These are phyloP conservation scores for Chloranthus sessilifolius DNA, from an alignment of 164 flowering plant genomes.

Conservation along the genomic window DNA sequence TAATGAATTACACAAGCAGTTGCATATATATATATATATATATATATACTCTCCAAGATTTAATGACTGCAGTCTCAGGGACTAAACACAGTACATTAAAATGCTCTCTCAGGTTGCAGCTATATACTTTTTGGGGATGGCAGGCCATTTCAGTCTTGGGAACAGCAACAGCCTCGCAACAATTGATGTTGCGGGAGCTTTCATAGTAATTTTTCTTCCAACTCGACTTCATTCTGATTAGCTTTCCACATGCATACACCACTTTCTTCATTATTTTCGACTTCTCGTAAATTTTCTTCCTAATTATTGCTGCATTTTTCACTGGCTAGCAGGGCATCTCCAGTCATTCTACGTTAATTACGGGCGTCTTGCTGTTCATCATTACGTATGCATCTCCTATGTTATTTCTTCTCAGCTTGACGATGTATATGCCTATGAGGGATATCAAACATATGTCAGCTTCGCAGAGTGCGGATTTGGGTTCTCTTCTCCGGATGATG, in stretches of 20 bases:
- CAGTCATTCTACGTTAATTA: constrained; percentile 70
- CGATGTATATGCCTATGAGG: constrained; percentile 44
- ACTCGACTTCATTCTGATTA: too few relatives aligned
- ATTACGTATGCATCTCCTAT: constrained; percentile 87
- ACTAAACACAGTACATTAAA: background rate
- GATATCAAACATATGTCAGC: constrained; percentile 11
- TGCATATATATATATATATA: too few relatives aligned
- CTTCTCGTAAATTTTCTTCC: background rate
- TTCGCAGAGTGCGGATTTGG: constrained; percentile 24
- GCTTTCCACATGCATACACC: background rate
- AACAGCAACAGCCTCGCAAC: constrained; percentile 95
- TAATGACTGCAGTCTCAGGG: background rate
- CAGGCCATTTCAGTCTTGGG: constrained; percentile 93
- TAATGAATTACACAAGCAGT: too few relatives aligned
- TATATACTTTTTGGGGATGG: constrained; percentile 73
- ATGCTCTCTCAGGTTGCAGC: constrained; percentile 53
- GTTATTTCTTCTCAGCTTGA: constrained; percentile 58
- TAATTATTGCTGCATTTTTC: constrained; percentile 1
- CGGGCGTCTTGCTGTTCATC: constrained; percentile 82
- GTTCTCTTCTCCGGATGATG: constrained; percentile 37
- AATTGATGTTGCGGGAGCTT: constrained; percentile 96
- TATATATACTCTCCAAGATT: background rate
- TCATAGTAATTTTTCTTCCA: constrained; percentile 43
- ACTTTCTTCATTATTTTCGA: background rate
- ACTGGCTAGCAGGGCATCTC: constrained; percentile 68